Evolutionary conservation across 805 yeast species (phyloP).

Genomic region (Dipodascopsis tothii): DNA sequence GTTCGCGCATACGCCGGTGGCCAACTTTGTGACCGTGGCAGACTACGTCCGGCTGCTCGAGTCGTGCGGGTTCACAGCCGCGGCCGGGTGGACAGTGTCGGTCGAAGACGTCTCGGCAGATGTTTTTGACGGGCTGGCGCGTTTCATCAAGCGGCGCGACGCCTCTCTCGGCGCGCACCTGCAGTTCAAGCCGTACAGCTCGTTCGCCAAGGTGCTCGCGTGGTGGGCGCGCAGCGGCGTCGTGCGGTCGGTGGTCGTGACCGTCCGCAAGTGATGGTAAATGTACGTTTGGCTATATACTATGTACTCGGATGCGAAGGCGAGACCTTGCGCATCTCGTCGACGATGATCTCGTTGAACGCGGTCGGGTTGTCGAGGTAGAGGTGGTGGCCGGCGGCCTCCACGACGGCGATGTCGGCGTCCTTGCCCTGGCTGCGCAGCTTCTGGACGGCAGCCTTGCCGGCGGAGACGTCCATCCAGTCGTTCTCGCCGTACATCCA

Average conservation of each 20-base stretch:
- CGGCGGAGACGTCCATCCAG: constrained; percentile 53
- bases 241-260: constrained; percentile 5
- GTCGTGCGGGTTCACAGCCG: constrained; percentile 7
- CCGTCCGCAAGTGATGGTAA: no score
- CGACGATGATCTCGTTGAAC: constrained; percentile 45
- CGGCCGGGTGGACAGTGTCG: constrained; percentile 8
- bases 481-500: constrained; percentile 84
- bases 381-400: constrained; percentile 64
- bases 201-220: constrained; percentile 9
- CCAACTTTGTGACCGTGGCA: constrained; percentile 6
- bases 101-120: constrained; percentile 11
- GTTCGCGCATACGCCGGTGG: constrained; percentile 8
- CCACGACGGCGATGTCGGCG: constrained; percentile 34
- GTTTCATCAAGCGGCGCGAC: constrained; percentile 6
- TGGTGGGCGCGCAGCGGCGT: constrained; percentile 15
- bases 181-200: constrained; percentile 6
- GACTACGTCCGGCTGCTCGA: constrained; percentile 6
- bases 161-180: neutral
- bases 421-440: constrained; percentile 22
- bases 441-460: constrained; percentile 31
- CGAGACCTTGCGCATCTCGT: constrained; percentile 35
- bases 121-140: constrained; percentile 16
- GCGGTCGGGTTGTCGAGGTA: constrained; percentile 54
- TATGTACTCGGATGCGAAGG: neutral
- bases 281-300: neutral